These are phyloP conservation scores for Auriscalpium vulgare DNA, from an alignment of 768 basidiomycete species.

Conservation along the genomic window DNA sequence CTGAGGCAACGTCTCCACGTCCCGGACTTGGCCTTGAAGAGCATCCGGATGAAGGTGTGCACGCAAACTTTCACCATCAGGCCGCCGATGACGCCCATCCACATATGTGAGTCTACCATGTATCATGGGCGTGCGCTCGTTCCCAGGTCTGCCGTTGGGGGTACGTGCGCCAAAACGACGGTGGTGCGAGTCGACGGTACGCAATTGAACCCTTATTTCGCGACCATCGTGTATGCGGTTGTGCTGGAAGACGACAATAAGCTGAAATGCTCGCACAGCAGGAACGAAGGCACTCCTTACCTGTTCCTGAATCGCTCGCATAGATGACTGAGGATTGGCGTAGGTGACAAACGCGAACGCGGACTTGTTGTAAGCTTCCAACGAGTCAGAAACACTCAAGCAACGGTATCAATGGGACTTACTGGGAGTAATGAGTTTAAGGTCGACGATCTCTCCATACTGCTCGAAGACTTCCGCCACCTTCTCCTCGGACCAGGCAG, in stretches of 20 bases:
- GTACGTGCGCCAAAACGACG: too few relatives aligned
- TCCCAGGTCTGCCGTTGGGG: too few relatives aligned
- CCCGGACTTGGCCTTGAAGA: too few relatives aligned
- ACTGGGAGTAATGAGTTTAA: constrained; percentile 65
- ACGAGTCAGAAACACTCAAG: neutral
- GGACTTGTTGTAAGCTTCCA: constrained; percentile 49
- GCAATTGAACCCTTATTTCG: constrained; percentile 66
- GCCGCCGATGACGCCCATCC: too few relatives aligned
- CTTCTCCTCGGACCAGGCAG: constrained; percentile 63
- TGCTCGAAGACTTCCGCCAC: constrained; percentile 50
- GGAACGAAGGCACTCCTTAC: constrained; percentile 25
- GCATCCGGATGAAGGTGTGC: too few relatives aligned
- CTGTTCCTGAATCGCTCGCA: constrained; percentile 59
- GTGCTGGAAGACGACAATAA: constrained; percentile 39
- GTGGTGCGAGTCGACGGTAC: constrained; percentile 42
- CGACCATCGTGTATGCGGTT: constrained; percentile 63
- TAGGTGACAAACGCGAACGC: constrained; percentile 79
- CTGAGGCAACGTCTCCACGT: too few relatives aligned
- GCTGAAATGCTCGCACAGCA: neutral
- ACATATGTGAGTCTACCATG: too few relatives aligned
- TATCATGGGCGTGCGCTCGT: too few relatives aligned
- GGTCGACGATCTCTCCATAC: constrained; percentile 56
- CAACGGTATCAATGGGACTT: constrained; percentile 16
- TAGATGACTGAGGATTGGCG: constrained; percentile 51
- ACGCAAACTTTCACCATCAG: too few relatives aligned